Conservation (phyloP, 768 basidiomycete species). For the Rhizopogon salebrosus region DNA sequence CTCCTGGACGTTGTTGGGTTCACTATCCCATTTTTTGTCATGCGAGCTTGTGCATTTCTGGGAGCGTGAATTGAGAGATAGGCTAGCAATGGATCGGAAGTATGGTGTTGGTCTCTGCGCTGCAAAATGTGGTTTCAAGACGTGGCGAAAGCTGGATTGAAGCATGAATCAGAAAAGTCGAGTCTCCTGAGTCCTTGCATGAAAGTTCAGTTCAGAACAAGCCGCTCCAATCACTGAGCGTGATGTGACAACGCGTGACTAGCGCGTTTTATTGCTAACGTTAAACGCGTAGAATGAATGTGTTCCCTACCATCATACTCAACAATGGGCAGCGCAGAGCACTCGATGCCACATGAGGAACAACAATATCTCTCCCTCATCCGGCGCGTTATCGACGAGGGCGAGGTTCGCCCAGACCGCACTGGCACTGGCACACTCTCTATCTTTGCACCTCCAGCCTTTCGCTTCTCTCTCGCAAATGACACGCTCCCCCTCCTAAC, state of each 20-base stretch:
- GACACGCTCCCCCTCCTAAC: constrained; percentile 83
- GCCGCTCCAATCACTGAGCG: background rate
- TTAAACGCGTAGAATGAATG: background rate
- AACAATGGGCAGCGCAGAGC: constrained; percentile 4
- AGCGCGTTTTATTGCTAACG: background rate
- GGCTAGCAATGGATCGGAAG: background rate
- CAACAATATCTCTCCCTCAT: constrained; percentile 86
- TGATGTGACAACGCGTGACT: background rate
- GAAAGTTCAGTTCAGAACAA: too few species aligned
- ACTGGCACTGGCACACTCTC: constrained; percentile 94
- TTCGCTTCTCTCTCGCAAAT: constrained; percentile 84
- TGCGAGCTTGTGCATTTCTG: too few species aligned
- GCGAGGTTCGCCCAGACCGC: constrained; percentile 80
- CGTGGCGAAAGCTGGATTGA: background rate
- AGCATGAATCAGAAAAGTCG: background rate
- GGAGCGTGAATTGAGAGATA: background rate
- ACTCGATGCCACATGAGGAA: constrained; percentile 60
- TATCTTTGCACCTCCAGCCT: constrained; percentile 83
- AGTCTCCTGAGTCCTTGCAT: background rate
- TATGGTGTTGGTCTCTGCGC: background rate
- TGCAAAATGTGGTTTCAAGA: background rate
- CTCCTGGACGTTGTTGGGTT: background rate
- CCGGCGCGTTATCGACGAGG: constrained; percentile 63
- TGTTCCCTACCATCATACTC: background rate
- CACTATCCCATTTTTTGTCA: background rate